Base-by-base conservation (phyloP, 106 monocot species). In the Allium cepa region DNA sequence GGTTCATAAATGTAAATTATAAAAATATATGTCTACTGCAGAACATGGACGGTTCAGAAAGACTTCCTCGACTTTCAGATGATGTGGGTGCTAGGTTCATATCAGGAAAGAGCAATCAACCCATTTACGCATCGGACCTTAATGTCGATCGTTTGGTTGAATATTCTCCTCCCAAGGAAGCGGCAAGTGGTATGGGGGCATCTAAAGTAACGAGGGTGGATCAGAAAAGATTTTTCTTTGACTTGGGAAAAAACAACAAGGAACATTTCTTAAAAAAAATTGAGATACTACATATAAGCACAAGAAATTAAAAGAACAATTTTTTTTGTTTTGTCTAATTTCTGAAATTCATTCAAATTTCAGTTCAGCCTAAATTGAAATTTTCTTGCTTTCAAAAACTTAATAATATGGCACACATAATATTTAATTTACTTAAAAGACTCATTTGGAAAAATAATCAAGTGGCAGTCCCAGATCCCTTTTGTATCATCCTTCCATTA, bases 71-170 rank as follows among this genome's bases (percentile, higher is more conserved):
- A n/a, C n/a, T 92, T 61, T 97, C 96, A 59, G 96, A 97, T 79
- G 96, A 97, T 71, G 96, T 97, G 11, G 92, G 96, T 28, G 96
- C 88, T 67, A 92, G 96, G 60, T 97, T 97, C 69, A 97, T 97
- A 68, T 72, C 90, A 26, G 85, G 83, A 51, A 76, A 80, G 26
- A 70, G 62, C 52, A 50, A 77, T 26, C 95, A 82, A 62, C 51
- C 77, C 13, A 76, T 63, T 26, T 66, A 85, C 53, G 88, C 78
- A 22, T 56, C 92, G 7, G 96, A 97, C 17, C 46, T 92, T 57
- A 80, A 69, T 56, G 83, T 83, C 61, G 88, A 97, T 18, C 67
- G 88, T 53, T n/a, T n/a, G n/a, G n/a, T n/a, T n/a, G n/a, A n/a
- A n/a, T n/a, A n/a, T n/a, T n/a, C n/a, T n/a, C n/a, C 76, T 7